A percentile compares a stretch with the other conserved stretches of the same genome.
These are phyloP conservation scores for Penicillium roqueforti DNA, from an alignment of 495 filamentous ascomycete genomes.

Conservation along the genomic window DNA sequence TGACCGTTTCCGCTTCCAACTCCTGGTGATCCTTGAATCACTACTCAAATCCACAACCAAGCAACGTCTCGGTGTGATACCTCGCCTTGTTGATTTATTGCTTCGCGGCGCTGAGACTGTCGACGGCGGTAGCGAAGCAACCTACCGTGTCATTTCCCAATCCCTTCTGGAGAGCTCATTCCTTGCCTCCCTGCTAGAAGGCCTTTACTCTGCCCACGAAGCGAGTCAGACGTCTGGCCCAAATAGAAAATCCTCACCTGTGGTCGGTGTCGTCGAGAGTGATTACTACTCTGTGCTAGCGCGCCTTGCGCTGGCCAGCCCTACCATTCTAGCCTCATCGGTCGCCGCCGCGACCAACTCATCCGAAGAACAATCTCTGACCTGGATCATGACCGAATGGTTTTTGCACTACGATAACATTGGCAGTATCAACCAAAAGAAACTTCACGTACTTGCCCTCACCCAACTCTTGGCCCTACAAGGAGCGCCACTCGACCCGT, in stretches of 20 bases:
- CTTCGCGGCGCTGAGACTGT: constrained; percentile 65
- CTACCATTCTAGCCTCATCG: constrained; percentile 59
- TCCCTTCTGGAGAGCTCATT: constrained; percentile 67
- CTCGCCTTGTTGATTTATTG: constrained; percentile 64
- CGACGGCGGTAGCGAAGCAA: constrained; percentile 63
- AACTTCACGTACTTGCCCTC: constrained; percentile 76
- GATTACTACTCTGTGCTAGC: constrained; percentile 84
- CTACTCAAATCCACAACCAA: constrained; percentile 52
- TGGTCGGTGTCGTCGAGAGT: constrained; percentile 67
- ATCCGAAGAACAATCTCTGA: constrained; percentile 48
- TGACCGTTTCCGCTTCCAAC: constrained; percentile 53
- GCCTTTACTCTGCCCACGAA: constrained; percentile 65
- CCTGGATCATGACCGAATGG: constrained; percentile 83
- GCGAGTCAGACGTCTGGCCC: constrained; percentile 75
- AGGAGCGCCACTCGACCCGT: constrained; percentile 42
- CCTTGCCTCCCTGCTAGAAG: constrained; percentile 61
- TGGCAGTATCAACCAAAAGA: constrained; percentile 66
- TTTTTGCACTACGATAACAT: constrained; percentile 82
- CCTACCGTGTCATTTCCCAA: constrained; percentile 58
- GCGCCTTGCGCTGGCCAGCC: constrained; percentile 67
- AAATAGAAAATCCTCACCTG: constrained; percentile 53
- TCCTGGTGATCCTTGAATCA: constrained; percentile 55
- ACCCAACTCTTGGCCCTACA: constrained; percentile 71
- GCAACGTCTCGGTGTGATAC: constrained; percentile 62
- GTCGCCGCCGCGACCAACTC: constrained; percentile 36